These are phyloP conservation scores for Cicer arietinum DNA, from an alignment of 306 rosid species.

Conservation along the genomic window DNA sequence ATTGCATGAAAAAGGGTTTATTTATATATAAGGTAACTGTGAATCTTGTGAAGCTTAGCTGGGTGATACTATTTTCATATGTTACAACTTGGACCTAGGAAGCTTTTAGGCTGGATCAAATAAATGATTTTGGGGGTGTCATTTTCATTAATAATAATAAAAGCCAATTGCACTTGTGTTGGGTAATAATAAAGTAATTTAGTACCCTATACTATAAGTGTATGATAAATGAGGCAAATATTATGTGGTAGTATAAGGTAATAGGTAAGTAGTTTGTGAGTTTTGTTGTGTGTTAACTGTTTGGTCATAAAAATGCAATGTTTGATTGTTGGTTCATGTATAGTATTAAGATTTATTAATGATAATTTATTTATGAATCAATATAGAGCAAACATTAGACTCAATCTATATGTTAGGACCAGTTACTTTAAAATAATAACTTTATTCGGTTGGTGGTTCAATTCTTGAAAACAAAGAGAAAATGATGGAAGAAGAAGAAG, in stretches of 20 bases:
- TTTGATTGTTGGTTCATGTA: slow-evolving; percentile 28
- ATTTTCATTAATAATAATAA: slow-evolving; percentile 41
- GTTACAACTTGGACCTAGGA: slow-evolving; percentile 39
- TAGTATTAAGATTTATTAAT: not conserved
- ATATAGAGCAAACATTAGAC: not conserved
- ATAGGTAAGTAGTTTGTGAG: not conserved
- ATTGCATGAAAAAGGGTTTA: slow-evolving; percentile 23
- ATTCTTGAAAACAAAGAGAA: slow-evolving; percentile 25
- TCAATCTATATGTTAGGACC: not conserved
- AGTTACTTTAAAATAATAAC: slow-evolving; percentile 6
- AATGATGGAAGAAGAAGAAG: slow-evolving; percentile 14
- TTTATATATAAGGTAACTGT: slow-evolving; percentile 2
- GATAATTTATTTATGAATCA: not conserved
- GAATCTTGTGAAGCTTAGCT: slow-evolving; percentile 44
- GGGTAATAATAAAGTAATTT: not conserved
- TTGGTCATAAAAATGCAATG: slow-evolving; percentile 28
- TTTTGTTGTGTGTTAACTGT: not conserved
- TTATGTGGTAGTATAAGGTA: not conserved
- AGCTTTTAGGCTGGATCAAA: slow-evolving; percentile 36
- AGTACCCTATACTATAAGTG: not conserved
- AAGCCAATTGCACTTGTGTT: slow-evolving; percentile 2
- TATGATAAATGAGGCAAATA: slow-evolving; percentile 1
- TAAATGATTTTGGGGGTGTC: slow-evolving; percentile 40
- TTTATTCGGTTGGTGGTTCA: slow-evolving; percentile 12
- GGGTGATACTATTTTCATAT: slow-evolving; percentile 13